phyloP scores from a whole-genome alignment of 1,284 basidiomycete species.

The Puccinia sorghi region DNA sequence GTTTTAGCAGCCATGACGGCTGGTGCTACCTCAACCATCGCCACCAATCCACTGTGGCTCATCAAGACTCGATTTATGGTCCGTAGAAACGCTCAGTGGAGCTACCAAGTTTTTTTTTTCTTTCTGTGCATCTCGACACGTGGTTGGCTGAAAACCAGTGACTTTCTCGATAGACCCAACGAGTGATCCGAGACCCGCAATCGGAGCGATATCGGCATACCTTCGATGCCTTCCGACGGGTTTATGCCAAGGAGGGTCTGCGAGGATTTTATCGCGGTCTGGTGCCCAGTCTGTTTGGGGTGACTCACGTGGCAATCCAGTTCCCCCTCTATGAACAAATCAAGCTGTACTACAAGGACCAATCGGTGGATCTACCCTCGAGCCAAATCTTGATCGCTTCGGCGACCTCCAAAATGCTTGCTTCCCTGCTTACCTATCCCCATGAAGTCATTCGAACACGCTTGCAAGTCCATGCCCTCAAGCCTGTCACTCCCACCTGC shows the following conservation, averaged over 20 bases:
- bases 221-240: slow-evolving; percentile 77
- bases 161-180: slow-evolving; percentile 55
- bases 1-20: slow-evolving; percentile 89
- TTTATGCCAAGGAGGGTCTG: slow-evolving; percentile 79
- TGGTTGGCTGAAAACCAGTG: background rate
- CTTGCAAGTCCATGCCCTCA: slow-evolving; percentile 73
- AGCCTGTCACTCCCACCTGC: slow-evolving; percentile 44
- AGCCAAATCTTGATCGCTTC: slow-evolving; percentile 79
- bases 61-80: slow-evolving; percentile 98
- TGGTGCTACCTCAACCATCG: slow-evolving; percentile 82
- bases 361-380: slow-evolving; percentile 64
- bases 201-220: slow-evolving; percentile 81
- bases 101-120: background rate
- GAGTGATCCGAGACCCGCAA: slow-evolving; percentile 68
- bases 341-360: slow-evolving; percentile 67
- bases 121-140: too few species aligned
- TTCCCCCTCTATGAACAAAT: slow-evolving; percentile 93
- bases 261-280: slow-evolving; percentile 88
- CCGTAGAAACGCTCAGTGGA: slow-evolving; percentile 56
- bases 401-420: slow-evolving; percentile 86
- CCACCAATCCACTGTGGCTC: slow-evolving; percentile 92
- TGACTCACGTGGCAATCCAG: slow-evolving; percentile 88
- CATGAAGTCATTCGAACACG: slow-evolving; percentile 93
- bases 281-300: slow-evolving; percentile 81
- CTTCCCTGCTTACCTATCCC: slow-evolving; percentile 88